A percentile compares a stretch with the other conserved stretches of the same genome.
Conservation (phyloP, 2,329 filamentous ascomycete genomes). For the Claviceps africana region DNA sequence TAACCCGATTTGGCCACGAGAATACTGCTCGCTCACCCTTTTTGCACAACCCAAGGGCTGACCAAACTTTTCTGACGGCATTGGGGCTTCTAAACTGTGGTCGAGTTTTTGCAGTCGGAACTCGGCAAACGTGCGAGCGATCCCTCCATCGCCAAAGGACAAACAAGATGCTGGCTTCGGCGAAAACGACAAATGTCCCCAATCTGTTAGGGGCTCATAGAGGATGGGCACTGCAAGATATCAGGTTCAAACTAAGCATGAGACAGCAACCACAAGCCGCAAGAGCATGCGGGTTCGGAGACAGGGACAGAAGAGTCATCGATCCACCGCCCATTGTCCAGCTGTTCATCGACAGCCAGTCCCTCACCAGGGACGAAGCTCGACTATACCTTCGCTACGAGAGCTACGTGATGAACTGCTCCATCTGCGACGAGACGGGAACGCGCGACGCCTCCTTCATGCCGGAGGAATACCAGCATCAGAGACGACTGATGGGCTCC, state of each 20-base stretch:
- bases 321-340: constrained; percentile 76
- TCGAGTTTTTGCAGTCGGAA: not conserved
- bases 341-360: constrained; percentile 48
- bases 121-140: not conserved
- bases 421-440: constrained; percentile 57
- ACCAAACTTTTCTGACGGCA: not conserved
- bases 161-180: not conserved
- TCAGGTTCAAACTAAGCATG: constrained; percentile 29
- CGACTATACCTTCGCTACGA: constrained; percentile 40
- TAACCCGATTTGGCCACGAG: not conserved
- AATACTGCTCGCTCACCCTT: not conserved
- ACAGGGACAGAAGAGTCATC: constrained; percentile 67
- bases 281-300: constrained; percentile 69
- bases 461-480: constrained; percentile 57
- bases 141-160: too few species aligned
- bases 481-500: constrained; percentile 66
- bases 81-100: not conserved
- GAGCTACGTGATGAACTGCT: constrained; percentile 61
- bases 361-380: constrained; percentile 39
- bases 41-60: not conserved
- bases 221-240: constrained; percentile 9
- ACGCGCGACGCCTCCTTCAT: constrained; percentile 55
- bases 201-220: constrained; percentile 14
- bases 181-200: constrained; percentile 8
- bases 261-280: constrained; percentile 69